Conservation (phyloP, 2,329 filamentous ascomycete genomes). For the Escovopsis sp. region DNA sequence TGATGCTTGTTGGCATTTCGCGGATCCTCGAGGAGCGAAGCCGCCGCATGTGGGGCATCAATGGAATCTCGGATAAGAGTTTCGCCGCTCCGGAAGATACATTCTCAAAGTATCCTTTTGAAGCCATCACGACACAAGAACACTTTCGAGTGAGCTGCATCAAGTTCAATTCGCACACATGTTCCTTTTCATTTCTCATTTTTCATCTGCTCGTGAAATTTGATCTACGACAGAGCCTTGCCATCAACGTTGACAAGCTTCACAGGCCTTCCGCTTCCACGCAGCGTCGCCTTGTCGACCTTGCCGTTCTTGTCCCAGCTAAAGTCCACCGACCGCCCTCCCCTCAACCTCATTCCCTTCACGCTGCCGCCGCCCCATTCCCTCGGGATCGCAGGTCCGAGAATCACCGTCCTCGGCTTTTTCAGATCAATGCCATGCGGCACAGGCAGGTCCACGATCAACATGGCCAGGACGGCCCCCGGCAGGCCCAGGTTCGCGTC, state of each 20-base stretch:
- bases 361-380: slow-evolving; percentile 30
- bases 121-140: not conserved
- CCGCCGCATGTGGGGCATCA: slow-evolving; percentile 3
- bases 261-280: slow-evolving; percentile 1
- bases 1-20: slow-evolving; percentile 5
- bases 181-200: not conserved
- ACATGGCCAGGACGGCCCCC: slow-evolving; percentile 34
- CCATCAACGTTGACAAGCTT: slow-evolving; percentile 5
- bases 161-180: not conserved
- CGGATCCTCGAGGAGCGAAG: not conserved
- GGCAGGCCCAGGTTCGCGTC: slow-evolving; percentile 42
- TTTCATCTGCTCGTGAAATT: not conserved
- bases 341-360: slow-evolving; percentile 27
- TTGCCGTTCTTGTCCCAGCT: slow-evolving; percentile 22
- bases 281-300: slow-evolving; percentile 4
- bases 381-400: slow-evolving; percentile 33
- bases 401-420: slow-evolving; percentile 20
- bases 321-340: slow-evolving; percentile 29
- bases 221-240: slow-evolving; percentile 1
- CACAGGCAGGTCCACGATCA: slow-evolving; percentile 33
- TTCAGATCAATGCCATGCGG: slow-evolving; percentile 5
- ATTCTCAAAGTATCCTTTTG: not conserved
- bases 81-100: slow-evolving; percentile 2
- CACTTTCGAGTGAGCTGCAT: not conserved
- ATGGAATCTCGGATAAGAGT: slow-evolving; percentile 1